A percentile compares a stretch with the other conserved stretches of the same genome.
Evolutionary conservation across 2,329 filamentous ascomycete species (phyloP).

Genomic region (Uncinocarpus reesii): DNA sequence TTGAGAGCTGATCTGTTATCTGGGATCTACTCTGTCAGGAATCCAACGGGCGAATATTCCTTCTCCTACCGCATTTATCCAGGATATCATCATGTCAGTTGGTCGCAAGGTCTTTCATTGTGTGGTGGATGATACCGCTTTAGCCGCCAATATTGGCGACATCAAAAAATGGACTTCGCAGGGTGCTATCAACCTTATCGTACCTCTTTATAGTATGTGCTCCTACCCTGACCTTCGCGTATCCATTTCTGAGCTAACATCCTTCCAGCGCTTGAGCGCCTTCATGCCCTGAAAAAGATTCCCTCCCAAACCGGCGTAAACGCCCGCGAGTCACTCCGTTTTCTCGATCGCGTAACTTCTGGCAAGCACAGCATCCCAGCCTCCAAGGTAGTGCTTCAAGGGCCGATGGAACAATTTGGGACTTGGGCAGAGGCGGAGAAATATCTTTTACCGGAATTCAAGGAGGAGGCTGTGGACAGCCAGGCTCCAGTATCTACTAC

Average conservation of each 20-base stretch:
- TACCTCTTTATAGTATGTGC: conserved; percentile 43
- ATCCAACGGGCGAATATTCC: neutral
- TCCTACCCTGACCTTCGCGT: neutral
- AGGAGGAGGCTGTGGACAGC: conserved; percentile 26
- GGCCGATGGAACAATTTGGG: conserved; percentile 41
- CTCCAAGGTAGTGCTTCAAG: conserved; percentile 39
- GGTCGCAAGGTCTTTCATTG: conserved; percentile 42
- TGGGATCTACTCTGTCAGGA: neutral
- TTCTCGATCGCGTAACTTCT: conserved; percentile 42
- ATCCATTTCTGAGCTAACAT: conserved; percentile 9
- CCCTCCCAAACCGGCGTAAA: conserved; percentile 41
- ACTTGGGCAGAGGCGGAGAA: conserved; percentile 39
- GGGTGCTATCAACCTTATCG: conserved; percentile 41
- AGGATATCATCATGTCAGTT: conserved; percentile 27
- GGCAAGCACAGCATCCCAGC: conserved; percentile 37
- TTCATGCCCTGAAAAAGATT: conserved; percentile 37
- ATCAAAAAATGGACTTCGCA: conserved; percentile 44
- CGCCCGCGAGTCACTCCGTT: conserved; percentile 43
- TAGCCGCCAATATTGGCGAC: conserved; percentile 44
- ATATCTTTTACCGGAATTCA: conserved; percentile 37
- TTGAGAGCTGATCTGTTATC: conserved; percentile 1
- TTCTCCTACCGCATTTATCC: neutral
- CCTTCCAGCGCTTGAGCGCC: conserved; percentile 36
- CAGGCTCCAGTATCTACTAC: conserved; percentile 11
- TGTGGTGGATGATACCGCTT: conserved; percentile 44